These are phyloP conservation scores for Rhodamnia argentea DNA, from an alignment of 345 rosid species.

Conservation along the genomic window DNA sequence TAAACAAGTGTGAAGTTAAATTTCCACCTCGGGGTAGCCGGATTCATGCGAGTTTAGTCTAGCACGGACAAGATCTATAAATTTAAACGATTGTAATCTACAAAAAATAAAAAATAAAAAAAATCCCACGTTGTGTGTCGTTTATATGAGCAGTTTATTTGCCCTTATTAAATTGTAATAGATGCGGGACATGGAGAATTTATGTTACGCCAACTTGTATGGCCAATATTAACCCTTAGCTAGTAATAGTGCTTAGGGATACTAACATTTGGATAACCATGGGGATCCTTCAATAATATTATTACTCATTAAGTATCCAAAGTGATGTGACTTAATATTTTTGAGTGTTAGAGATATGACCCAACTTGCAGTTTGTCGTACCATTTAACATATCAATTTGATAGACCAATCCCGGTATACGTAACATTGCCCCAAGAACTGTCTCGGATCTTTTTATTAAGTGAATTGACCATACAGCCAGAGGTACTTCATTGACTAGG, in stretches of 20 bases:
- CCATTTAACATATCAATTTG: background rate
- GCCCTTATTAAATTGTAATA: background rate
- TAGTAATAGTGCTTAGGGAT: background rate
- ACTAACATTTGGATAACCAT: background rate
- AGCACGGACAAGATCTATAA: background rate
- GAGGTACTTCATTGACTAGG: background rate
- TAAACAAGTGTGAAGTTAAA: background rate
- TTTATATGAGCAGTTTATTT: background rate
- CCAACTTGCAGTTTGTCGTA: background rate
- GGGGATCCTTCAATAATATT: background rate
- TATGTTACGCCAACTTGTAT: background rate
- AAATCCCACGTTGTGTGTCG: rapidly evolving
- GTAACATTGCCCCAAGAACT: background rate
- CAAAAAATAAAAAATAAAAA: background rate
- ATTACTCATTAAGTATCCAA: background rate
- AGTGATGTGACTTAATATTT: background rate
- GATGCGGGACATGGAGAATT: background rate
- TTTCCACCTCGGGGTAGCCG: background rate
- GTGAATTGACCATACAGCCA: background rate
- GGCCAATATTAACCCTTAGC: background rate
- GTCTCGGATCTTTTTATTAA: background rate
- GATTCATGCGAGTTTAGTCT: background rate
- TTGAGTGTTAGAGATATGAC: background rate
- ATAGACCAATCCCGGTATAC: background rate
- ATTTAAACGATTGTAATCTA: background rate